These are phyloP conservation scores for Casuarina equisetifolia DNA, from an alignment of 306 rosid species.

Conservation along the genomic window DNA sequence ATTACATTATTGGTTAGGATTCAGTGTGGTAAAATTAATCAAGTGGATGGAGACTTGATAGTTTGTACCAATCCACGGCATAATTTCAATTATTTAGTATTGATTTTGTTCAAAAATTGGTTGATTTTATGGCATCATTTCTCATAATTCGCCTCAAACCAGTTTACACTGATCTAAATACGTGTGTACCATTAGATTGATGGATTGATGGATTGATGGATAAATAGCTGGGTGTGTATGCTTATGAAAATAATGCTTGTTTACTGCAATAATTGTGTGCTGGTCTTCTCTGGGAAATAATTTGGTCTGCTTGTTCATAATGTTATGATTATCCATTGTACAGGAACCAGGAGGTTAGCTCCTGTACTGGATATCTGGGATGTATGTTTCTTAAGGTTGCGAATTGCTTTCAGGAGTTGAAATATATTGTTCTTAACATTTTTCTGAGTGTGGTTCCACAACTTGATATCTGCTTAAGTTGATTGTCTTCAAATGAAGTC, in stretches of 20 bases:
- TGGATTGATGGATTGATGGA: too few species aligned
- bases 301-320: not conserved
- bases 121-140: not conserved
- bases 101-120: not conserved
- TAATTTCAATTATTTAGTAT: too few species aligned
- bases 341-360: not conserved
- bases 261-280: not conserved
- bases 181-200: too few species aligned
- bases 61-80: too few species aligned
- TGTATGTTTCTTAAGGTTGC: not conserved
- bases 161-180: not conserved
- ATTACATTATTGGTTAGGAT: not conserved
- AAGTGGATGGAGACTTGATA: too few species aligned
- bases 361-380: not conserved
- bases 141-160: not conserved
- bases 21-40: too few species aligned
- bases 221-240: too few species aligned
- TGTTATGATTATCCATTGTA: not conserved
- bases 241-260: not conserved
- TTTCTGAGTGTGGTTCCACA: not conserved
- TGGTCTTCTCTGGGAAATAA: not conserved
- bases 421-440: not conserved
- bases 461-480: slow-evolving; percentile 13
- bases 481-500: not conserved
- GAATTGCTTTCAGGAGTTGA: not conserved